phyloP scores from a whole-genome alignment of 495 filamentous ascomycete genomes.

The Trichoderma virens region DNA sequence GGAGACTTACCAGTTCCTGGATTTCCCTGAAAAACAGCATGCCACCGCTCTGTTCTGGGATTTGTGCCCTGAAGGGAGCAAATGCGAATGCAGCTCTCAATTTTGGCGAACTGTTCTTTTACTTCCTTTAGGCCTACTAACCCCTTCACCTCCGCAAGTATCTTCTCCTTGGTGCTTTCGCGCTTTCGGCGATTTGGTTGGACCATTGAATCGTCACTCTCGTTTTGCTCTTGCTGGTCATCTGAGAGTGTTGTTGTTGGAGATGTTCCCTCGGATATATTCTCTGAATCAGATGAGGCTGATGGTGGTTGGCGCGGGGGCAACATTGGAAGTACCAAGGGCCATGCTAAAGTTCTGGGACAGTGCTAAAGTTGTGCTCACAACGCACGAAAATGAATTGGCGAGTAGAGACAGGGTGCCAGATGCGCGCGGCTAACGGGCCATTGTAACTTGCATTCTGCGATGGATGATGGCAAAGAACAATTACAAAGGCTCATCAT shows the following conservation, averaged over 20 bases:
- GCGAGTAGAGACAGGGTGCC: too few relatives aligned
- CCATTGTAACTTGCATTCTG: too few relatives aligned
- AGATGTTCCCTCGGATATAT: background rate
- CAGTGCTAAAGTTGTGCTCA: too few relatives aligned
- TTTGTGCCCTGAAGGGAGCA: slow-evolving; percentile 47
- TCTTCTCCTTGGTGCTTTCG: background rate
- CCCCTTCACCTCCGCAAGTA: slow-evolving; percentile 43
- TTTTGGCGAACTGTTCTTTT: slow-evolving; percentile 48
- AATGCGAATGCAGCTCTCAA: slow-evolving; percentile 62
- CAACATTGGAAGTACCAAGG: too few relatives aligned
- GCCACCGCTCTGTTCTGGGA: slow-evolving; percentile 52
- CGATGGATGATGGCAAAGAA: too few relatives aligned
- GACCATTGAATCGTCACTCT: background rate
- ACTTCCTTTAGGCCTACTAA: slow-evolving; percentile 59
- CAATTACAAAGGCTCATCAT: too few relatives aligned
- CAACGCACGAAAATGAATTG: too few relatives aligned
- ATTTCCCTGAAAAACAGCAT: slow-evolving; percentile 62
- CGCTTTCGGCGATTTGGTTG: background rate
- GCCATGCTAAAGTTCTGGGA: too few relatives aligned
- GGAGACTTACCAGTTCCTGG: slow-evolving; percentile 54
- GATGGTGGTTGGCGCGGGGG: too few relatives aligned
- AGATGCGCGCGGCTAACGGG: too few relatives aligned
- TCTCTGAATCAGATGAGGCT: too few relatives aligned
- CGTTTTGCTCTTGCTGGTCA: background rate
- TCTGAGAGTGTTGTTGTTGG: background rate